Base-by-base conservation (phyloP, 1,284 basidiomycete genomes). In the Marasmius sp. region DNA sequence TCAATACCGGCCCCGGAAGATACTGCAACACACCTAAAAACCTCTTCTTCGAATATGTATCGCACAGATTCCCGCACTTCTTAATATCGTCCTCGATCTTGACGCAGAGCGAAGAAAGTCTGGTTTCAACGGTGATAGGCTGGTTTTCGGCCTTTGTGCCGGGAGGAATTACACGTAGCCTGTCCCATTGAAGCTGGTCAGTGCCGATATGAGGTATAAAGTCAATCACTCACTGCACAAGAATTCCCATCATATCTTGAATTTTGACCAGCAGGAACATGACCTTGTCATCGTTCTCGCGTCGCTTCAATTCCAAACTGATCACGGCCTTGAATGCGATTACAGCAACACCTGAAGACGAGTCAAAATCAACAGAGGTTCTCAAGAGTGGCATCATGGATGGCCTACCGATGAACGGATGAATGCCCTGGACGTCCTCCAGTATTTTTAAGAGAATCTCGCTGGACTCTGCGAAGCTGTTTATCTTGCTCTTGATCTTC, bases 291-390 rank as follows among this genome's bases (percentile, higher is more conserved):
- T 74, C 70, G 49, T 74, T 73, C n/a, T 71, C 70, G 33, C 69
- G 65, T n/a, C 72, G 67, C 52, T 70, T 72, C 34, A 71, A 64
- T 38, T 73, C 72, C 12, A 74, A 65, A 20, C 65, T 67, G 43
- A 72, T 67, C 10, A 73, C 70, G 6, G 71, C 71, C 62, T 73
- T 73, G 68, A 74, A 74, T 1, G 71, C 72, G 27, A 73, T 55
- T 1, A 74, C 70, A 39, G 69, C 69, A 39, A 70, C 71, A 67
- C 50, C 48, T 52, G n/a, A 12, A 38, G 59, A 7, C 12, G 9
- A 16, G 10, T 18, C 18, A 61, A 39, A n/a, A 52, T 16, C 9
- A 16, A n/a, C 8, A 49, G 8, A 49, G 18, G 8, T 11, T 52
- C 18, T 22, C 20, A 5, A 12, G 11, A 50, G 6, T 37, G 18